phyloP scores from a whole-genome alignment of 495 filamentous ascomycete genomes.

The Penicillium robsamsonii region DNA sequence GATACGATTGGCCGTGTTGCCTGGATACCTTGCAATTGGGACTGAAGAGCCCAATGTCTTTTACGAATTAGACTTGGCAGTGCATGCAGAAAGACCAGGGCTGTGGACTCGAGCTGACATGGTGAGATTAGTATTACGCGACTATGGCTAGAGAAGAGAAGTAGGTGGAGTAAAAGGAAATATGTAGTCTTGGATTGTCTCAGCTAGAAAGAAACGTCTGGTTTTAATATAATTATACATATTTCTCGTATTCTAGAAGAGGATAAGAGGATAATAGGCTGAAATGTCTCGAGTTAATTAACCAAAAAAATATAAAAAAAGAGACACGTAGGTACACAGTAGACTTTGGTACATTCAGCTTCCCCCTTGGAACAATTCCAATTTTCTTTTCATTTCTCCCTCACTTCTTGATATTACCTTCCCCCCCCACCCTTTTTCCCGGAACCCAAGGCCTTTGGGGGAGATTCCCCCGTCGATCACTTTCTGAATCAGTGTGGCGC shows the following conservation, averaged over 20 bases:
- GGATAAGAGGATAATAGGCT: neutral
- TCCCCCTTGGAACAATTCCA: neutral
- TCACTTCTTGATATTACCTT: slow-evolving; percentile 7
- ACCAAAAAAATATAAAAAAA: neutral
- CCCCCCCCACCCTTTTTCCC: neutral
- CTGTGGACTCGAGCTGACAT: slow-evolving; percentile 6
- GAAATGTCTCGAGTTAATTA: slow-evolving; percentile 3
- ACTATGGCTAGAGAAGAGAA: slow-evolving; percentile 17
- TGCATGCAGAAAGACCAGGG: neutral
- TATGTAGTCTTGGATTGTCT: neutral
- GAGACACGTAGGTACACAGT: too few species aligned
- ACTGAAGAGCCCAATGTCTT: slow-evolving; percentile 13
- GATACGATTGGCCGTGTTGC: slow-evolving; percentile 22
- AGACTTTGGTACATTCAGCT: neutral
- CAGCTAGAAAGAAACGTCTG: neutral
- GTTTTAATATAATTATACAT: neutral
- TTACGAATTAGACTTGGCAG: slow-evolving; percentile 4
- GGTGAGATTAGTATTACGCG: slow-evolving; percentile 22
- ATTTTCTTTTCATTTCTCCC: neutral
- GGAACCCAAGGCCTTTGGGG: slow-evolving; percentile 18
- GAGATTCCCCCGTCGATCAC: slow-evolving; percentile 21
- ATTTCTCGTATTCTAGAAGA: neutral
- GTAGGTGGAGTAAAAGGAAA: slow-evolving; percentile 1
- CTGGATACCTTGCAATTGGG: slow-evolving; percentile 17
- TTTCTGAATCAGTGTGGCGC: slow-evolving; percentile 22